phyloP scores from a whole-genome alignment of 345 rosid genomes.

The Ailanthus altissimus region DNA sequence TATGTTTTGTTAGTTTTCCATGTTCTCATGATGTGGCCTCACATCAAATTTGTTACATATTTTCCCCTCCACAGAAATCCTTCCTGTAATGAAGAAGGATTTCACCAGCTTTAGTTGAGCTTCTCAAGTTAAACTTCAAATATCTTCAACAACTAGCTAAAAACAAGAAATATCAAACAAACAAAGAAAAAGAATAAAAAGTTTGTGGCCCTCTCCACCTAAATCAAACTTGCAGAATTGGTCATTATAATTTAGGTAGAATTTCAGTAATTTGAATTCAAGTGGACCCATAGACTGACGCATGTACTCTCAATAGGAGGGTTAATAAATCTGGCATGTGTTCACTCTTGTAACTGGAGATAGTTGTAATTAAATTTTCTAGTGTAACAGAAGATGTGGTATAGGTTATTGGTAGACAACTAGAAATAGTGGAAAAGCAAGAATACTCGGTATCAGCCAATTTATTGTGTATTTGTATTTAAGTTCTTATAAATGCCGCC shows the following conservation, averaged over 20 bases:
- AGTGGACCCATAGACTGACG: neutral
- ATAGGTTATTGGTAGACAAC: neutral
- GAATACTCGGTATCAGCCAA: neutral
- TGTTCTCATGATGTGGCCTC: constrained; percentile 74
- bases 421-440: neutral
- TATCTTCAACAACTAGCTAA: neutral
- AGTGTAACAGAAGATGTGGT: neutral
- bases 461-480: neutral
- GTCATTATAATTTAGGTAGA: neutral
- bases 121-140: constrained; percentile 8
- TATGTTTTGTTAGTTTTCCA: no score
- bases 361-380: neutral
- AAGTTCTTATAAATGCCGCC: neutral
- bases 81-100: constrained; percentile 45
- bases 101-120: neutral
- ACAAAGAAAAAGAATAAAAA: neutral
- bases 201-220: neutral
- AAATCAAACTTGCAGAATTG: neutral
- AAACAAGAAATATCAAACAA: neutral
- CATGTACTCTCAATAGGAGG: neutral
- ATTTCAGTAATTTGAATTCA: neutral
- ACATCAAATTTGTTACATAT: constrained; percentile 79
- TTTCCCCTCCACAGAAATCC: constrained; percentile 68
- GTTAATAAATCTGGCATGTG: neutral
- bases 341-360: neutral